These are phyloP conservation scores for Drechslerella coelobrocha DNA, from an alignment of 2,329 filamentous ascomycete species.

Conservation along the genomic window DNA sequence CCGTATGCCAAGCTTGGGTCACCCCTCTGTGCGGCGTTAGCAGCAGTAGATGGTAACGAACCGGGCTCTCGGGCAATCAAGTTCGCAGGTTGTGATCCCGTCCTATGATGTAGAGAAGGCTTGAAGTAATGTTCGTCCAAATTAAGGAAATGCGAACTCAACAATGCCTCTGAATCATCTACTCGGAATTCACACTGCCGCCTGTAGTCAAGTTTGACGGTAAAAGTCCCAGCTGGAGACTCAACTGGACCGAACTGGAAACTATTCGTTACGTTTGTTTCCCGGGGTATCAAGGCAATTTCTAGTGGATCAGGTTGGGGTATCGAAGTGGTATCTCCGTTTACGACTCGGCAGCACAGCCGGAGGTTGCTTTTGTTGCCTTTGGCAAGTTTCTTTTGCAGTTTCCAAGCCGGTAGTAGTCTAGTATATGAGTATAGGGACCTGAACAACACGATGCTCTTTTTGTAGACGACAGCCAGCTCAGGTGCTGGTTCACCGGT, in stretches of 20 bases:
- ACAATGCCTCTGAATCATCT: constrained; percentile 85
- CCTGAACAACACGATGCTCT: constrained; percentile 91
- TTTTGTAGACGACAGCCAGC: constrained; percentile 93
- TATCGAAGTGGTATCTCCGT: constrained; percentile 64
- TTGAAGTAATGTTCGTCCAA: constrained; percentile 86
- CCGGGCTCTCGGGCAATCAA: constrained; percentile 66
- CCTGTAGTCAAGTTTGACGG: constrained; percentile 81
- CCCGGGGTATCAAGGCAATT: constrained; percentile 71
- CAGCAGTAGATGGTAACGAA: constrained; percentile 73
- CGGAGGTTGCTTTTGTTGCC: constrained; percentile 70
- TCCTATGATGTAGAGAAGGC: constrained; percentile 71
- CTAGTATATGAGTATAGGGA: constrained; percentile 83
- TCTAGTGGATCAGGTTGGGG: constrained; percentile 72
- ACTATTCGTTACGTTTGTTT: constrained; percentile 71
- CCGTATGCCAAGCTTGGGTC: constrained; percentile 83
- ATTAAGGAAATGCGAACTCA: constrained; percentile 93
- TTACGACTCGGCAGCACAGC: constrained; percentile 79
- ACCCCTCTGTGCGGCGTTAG: constrained; percentile 60
- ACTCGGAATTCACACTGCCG: constrained; percentile 89
- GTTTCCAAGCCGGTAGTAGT: constrained; percentile 84
- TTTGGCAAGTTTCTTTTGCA: constrained; percentile 76
- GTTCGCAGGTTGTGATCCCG: constrained; percentile 55
- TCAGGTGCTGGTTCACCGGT: constrained; percentile 58
- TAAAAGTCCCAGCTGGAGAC: constrained; percentile 83
- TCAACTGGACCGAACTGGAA: constrained; percentile 85